Evolutionary conservation across 2,329 filamentous ascomycete species (phyloP), one percentile per base, ranked within the genome.

Genomic region (Teratosphaeriaceae sp.): DNA sequence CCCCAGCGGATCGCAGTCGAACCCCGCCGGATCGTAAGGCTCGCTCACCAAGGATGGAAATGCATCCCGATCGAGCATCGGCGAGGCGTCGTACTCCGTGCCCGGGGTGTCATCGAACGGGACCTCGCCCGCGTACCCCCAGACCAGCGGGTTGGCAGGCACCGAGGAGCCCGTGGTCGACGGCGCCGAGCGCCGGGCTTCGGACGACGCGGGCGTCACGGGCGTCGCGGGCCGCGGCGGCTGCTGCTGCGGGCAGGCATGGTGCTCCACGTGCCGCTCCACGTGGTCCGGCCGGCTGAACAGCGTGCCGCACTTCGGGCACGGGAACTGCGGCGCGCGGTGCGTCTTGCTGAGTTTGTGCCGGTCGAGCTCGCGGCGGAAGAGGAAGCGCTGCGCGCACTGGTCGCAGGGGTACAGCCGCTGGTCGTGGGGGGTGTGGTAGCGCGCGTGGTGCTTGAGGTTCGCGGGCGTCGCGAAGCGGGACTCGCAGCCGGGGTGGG

Each of bases 381-480:
- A 41, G 15, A 41, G 29, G 38, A 41, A 41, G 16, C 38, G 38
- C 3, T 12, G 12, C 11, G 15, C 26, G 38, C 38, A 41, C 15
- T 34, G 16, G 9, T 41, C 38, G 38, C 38, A 41, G 11, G 33
- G 26, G 26, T 41, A 13, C 20, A 11, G 16, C 16, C 38, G 38
- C 19, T 41, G 26, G 13, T 33, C 11, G 29, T 41, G n/a, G 16
- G 38, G 38, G 11, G 38, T 41, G 20, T 41, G 38, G 26, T 33
- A 41, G 5, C 38, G 38, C 15, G 18, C 18, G 29, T 41, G 38
- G 18, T 41, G 38, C 18, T 41, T 41, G 7, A 41, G n/a, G 9
- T 31, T 26, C 3, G 26, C n/a, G 7, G 13, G 20, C 5, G 26
- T 41, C 7, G 26, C 3, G 26, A 22, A 33, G 9, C 27, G 26